phyloP scores from a whole-genome alignment of 2,329 filamentous ascomycete species.

The Aspergillus tamarii region DNA sequence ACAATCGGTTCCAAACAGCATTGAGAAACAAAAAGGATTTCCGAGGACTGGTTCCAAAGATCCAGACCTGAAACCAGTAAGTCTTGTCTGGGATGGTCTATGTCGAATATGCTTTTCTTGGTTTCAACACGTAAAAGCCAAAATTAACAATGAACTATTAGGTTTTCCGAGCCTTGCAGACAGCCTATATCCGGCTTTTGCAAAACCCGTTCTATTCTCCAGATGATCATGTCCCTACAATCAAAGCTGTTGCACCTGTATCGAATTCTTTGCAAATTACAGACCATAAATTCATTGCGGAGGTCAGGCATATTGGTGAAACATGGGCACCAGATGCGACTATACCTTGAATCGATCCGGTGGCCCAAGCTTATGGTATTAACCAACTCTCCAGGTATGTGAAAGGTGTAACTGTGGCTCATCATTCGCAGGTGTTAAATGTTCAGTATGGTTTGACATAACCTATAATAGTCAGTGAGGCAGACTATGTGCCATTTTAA shows the following conservation, averaged over 20 bases:
- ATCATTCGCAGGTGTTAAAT: background rate
- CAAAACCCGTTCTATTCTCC: slow-evolving; percentile 96
- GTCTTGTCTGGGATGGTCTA: slow-evolving; percentile 27
- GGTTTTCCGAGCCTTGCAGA: slow-evolving; percentile 89
- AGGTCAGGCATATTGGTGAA: slow-evolving; percentile 85
- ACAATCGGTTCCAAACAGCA: slow-evolving; percentile 50
- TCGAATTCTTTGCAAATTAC: slow-evolving; percentile 68
- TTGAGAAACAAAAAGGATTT: slow-evolving; percentile 36
- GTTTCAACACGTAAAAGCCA: background rate
- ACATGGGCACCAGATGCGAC: slow-evolving; percentile 74
- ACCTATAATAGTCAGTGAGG: background rate
- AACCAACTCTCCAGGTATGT: background rate
- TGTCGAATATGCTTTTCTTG: background rate
- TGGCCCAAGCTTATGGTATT: background rate
- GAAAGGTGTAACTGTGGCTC: background rate
- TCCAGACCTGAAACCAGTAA: slow-evolving; percentile 81
- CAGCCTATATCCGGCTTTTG: slow-evolving; percentile 83
- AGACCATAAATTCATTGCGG: slow-evolving; percentile 76
- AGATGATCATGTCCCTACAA: slow-evolving; percentile 73
- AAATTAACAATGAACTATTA: slow-evolving; percentile 32
- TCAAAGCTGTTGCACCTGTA: slow-evolving; percentile 45
- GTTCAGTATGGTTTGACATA: background rate
- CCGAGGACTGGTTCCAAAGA: slow-evolving; percentile 72
- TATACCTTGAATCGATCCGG: background rate
- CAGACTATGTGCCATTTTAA: background rate